Conservation (phyloP, 2,329 filamentous ascomycete species). For the Ophiostoma piceae region DNA sequence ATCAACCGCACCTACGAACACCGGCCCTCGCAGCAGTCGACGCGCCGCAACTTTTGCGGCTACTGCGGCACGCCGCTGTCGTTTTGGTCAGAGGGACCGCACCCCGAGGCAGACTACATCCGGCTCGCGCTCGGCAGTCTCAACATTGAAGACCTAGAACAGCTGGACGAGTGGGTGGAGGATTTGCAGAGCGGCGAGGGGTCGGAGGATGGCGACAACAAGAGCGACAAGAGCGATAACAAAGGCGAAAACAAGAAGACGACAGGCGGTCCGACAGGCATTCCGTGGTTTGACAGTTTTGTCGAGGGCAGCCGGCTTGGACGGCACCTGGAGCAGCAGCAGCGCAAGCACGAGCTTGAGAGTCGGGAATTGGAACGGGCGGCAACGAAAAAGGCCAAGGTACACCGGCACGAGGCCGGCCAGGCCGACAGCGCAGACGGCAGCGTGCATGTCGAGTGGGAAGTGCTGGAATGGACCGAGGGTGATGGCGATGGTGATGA, state of each 20-base stretch:
- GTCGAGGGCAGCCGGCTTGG: slow-evolving; percentile 70
- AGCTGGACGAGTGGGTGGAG: slow-evolving; percentile 64
- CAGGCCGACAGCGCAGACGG: slow-evolving; percentile 51
- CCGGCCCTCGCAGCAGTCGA: slow-evolving; percentile 31
- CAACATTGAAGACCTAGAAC: slow-evolving; percentile 61
- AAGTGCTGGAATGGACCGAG: slow-evolving; percentile 68
- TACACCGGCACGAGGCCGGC: slow-evolving; percentile 22
- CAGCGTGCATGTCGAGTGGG: slow-evolving; percentile 68
- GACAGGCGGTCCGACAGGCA: slow-evolving; percentile 38
- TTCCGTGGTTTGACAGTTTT: slow-evolving; percentile 83
- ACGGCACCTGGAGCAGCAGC: slow-evolving; percentile 54
- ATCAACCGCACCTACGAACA: slow-evolving; percentile 66
- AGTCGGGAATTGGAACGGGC: background rate
- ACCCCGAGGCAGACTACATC: slow-evolving; percentile 69
- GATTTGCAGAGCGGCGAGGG: slow-evolving; percentile 29
- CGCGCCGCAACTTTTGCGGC: slow-evolving; percentile 78
- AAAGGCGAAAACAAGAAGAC: slow-evolving; percentile 34
- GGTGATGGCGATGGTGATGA: slow-evolving; percentile 30
- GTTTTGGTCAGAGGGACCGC: slow-evolving; percentile 73
- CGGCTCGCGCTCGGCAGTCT: slow-evolving; percentile 76
- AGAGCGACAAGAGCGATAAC: slow-evolving; percentile 29
- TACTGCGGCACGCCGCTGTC: slow-evolving; percentile 84
- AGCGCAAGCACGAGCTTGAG: slow-evolving; percentile 39
- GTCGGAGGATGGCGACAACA: slow-evolving; percentile 29
- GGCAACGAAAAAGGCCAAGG: background rate